A percentile compares a stretch with the other conserved stretches of the same genome.
Evolutionary conservation across 768 basidiomycete species (phyloP).

Genomic region (Trichaptum fuscoviolaceum): DNA sequence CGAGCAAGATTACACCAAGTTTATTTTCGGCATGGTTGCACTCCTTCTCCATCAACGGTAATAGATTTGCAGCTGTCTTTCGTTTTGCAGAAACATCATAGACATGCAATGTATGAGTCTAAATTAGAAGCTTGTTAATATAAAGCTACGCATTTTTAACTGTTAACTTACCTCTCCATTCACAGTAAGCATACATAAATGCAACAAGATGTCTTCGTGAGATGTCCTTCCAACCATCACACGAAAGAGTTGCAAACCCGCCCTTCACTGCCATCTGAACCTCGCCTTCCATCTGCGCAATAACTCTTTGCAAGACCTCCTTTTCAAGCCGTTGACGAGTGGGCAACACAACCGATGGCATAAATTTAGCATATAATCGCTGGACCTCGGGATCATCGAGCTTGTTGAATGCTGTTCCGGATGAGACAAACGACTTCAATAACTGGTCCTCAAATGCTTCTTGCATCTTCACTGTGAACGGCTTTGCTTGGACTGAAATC

Average conservation of each 20-base stretch:
- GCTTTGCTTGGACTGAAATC: background rate
- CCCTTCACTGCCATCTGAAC: constrained; percentile 11
- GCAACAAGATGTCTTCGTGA: constrained; percentile 21
- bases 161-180: constrained; percentile 17
- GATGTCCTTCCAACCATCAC: constrained; percentile 29
- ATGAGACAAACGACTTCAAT: background rate
- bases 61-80: constrained; percentile 23
- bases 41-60: constrained; percentile 21
- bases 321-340: background rate
- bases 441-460: background rate
- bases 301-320: background rate
- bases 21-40: constrained; percentile 17
- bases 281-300: background rate
- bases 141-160: background rate
- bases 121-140: background rate
- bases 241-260: constrained; percentile 20
- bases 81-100: constrained; percentile 19
- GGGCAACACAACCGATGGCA: background rate
- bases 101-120: constrained; percentile 19
- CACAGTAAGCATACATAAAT: constrained; percentile 21
- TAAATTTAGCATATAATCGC: background rate
- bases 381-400: background rate
- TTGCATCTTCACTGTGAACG: background rate
- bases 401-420: background rate
- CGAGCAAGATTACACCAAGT: constrained; percentile 19